Evolutionary conservation across 352 stramenopile species (phyloP).

Genomic region (Globisporangium radiosum): DNA sequence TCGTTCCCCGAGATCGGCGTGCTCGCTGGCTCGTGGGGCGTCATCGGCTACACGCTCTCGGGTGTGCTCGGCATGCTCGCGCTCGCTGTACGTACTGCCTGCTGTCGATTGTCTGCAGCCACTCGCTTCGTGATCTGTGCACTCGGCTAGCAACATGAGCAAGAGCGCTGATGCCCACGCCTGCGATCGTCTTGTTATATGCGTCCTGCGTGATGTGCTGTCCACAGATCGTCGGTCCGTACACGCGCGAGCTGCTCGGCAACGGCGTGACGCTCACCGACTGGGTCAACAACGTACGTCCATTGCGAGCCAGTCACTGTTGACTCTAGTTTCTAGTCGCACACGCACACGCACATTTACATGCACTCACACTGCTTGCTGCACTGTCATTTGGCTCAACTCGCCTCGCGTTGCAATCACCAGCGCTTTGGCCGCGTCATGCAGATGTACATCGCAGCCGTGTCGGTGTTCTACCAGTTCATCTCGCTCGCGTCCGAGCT

Average conservation of each 20-base stretch:
- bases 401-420: not conserved
- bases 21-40: slow-evolving; percentile 56
- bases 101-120: too few relatives aligned
- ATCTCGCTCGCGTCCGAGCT: slow-evolving; percentile 72
- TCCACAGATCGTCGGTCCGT: slow-evolving; percentile 39
- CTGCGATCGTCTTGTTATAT: not conserved
- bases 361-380: not conserved
- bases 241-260: slow-evolving; percentile 47
- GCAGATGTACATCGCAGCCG: slow-evolving; percentile 59
- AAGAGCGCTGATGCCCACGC: too few relatives aligned
- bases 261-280: slow-evolving; percentile 72
- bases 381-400: not conserved
- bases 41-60: slow-evolving; percentile 74
- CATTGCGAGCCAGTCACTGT: not conserved
- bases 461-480: slow-evolving; percentile 79
- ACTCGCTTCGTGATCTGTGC: too few relatives aligned
- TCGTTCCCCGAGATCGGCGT: slow-evolving; percentile 75
- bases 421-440: slow-evolving; percentile 59
- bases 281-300: slow-evolving; percentile 40
- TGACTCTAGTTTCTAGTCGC: not conserved
- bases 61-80: slow-evolving; percentile 49
- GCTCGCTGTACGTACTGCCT: slow-evolving; percentile 24
- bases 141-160: too few relatives aligned
- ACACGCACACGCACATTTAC: not conserved
- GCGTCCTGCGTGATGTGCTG: not conserved